Base-by-base conservation (phyloP, 2,329 filamentous ascomycete genomes). In the Cryphonectria japonica region DNA sequence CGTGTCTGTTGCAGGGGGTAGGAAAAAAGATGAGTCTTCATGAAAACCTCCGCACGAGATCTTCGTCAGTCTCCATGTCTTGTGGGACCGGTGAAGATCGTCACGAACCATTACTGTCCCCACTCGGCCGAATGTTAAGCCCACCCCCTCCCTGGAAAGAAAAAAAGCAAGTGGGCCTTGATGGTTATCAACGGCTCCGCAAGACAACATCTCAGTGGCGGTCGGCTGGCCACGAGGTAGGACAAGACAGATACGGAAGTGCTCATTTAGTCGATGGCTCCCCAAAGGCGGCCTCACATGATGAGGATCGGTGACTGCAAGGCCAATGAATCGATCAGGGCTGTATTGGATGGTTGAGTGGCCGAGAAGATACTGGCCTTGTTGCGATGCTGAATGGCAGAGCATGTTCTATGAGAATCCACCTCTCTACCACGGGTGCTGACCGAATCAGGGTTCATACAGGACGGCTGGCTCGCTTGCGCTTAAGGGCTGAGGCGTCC, bases 231-330 rank as follows among this genome's bases (percentile, higher is more conserved):
- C 34, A 67, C 66, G n/a, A 29, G 61, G 52, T 26, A 32, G 52
- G 26, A 57, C 52, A 14, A 57, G 52, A 29, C 13, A 57, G n/a
- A 29, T 57, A 57, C 52, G 52, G 26, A 34, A 57, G 22, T 64
- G 32, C 41, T 46, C 34, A 11, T 68, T 46, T 54, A 62, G 32
- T 39, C 39, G 66, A 34, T 61, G 39, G 37, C 66, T 50, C 59
- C 50, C 67, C 54, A 59, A 59, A 14, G 32, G 54, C 16, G 59
- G 66, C 66, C 71, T 76, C 76, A 77, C 76, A 77, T 77, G 76
- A 77, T 73, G 46, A 66, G 50, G 68, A 70, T 8, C n/a, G 32
- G 67, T 62, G 73, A 57, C 43, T 75, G 75, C 74, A 74, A 72
- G 72, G 39, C 67, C 69, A 71, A 72, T 68, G 70, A 65, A 54